These are phyloP conservation scores for Gossypium raimondii DNA, from an alignment of 345 rosid species.

Conservation along the genomic window DNA sequence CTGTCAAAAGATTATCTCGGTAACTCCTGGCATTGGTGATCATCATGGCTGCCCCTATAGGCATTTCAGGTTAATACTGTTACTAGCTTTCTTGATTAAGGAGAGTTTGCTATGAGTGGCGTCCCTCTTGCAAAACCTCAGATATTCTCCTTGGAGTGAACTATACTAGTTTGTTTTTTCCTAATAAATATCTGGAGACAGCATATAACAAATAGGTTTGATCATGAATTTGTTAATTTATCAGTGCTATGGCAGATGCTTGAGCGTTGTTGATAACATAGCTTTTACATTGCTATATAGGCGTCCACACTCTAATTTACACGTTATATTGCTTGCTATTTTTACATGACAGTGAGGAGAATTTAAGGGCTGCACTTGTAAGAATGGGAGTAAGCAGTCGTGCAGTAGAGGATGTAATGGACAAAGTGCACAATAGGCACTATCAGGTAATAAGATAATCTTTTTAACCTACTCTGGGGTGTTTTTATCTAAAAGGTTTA, in stretches of 20 bases:
- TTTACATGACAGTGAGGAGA: conserved; percentile 59
- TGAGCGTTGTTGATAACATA: not conserved
- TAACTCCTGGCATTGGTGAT: conserved; percentile 80
- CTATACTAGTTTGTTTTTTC: not conserved
- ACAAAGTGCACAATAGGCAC: conserved; percentile 73
- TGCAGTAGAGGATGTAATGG: conserved; percentile 65
- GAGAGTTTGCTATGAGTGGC: not conserved
- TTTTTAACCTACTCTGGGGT: not conserved
- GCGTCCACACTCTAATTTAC: not conserved
- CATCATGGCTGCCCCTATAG: conserved; percentile 95
- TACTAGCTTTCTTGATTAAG: not conserved
- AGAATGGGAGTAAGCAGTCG: conserved; percentile 72
- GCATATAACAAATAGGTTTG: not conserved
- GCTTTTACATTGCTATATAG: not conserved
- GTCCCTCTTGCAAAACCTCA: not conserved
- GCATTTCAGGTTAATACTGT: conserved; percentile 68
- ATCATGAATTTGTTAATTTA: not conserved
- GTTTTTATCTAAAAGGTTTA: not conserved
- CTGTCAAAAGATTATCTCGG: conserved; percentile 76
- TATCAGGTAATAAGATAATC: conserved; percentile 49
- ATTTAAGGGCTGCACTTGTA: conserved; percentile 75
- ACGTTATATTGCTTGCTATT: conserved; percentile 1
- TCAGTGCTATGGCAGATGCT: not conserved
- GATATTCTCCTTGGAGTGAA: not conserved
- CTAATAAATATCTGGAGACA: not conserved